Percentiles rank a stretch among this genome's conserved stretches.
Evolutionary conservation across 257 asterid genomes (phyloP).

Genomic region (Salvia rosmarinus): DNA sequence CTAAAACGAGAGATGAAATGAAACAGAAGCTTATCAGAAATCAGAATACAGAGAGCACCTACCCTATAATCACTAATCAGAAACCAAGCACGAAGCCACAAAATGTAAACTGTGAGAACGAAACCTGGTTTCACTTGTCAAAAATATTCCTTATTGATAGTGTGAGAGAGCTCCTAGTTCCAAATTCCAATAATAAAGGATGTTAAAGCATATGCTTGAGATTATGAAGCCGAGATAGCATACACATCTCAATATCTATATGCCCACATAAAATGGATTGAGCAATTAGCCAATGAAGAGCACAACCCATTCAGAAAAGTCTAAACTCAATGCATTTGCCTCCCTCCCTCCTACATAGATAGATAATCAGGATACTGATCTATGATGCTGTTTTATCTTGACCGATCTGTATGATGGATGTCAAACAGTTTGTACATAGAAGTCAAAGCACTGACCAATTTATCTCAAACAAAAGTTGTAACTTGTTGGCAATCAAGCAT

Average conservation of each 20-base stretch:
- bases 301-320: constrained; percentile 3
- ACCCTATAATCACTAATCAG: background rate
- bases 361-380: background rate
- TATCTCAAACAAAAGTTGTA: background rate
- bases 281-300: background rate
- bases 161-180: no score
- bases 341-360: background rate
- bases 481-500: constrained; percentile 18
- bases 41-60: constrained; percentile 21
- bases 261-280: background rate
- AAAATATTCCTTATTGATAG: background rate
- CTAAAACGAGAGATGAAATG: constrained; percentile 12
- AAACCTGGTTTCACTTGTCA: background rate
- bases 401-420: background rate
- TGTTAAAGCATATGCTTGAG: background rate
- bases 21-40: background rate
- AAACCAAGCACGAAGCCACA: constrained; percentile 10
- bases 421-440: background rate
- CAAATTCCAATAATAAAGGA: no score
- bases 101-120: background rate
- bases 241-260: background rate
- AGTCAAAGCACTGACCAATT: background rate
- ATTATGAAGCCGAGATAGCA: background rate
- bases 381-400: background rate
- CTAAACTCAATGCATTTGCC: background rate